These are phyloP conservation scores for Lichtheimia ramosa DNA, from an alignment of 371 early-diverging fungal species.

Conservation along the genomic window DNA sequence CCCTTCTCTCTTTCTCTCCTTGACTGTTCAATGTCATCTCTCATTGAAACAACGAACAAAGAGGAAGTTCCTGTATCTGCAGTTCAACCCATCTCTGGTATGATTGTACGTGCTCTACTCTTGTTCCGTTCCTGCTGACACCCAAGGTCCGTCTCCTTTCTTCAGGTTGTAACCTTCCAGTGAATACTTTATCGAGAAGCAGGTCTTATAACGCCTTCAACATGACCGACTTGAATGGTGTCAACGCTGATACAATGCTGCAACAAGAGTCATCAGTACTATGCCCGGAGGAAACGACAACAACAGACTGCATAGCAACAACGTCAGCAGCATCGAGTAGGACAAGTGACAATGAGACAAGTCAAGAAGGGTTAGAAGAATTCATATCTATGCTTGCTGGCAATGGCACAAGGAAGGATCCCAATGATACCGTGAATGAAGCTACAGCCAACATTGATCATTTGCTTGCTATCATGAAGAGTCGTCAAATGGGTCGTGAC, in stretches of 20 bases:
- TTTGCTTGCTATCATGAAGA: conserved; percentile 12
- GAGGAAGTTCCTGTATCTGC: conserved; percentile 16
- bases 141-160: background rate
- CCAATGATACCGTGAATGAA: background rate
- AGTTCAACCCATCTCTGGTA: conserved; percentile 22
- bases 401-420: conserved; percentile 1
- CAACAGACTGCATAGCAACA: background rate
- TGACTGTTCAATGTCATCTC: conserved; percentile 17
- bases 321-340: background rate
- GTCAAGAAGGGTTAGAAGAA: conserved; percentile 13
- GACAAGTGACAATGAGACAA: background rate
- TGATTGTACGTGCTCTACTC: conserved; percentile 1
- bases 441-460: conserved; percentile 8
- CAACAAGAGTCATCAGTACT: background rate
- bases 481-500: conserved; percentile 10
- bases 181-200: background rate
- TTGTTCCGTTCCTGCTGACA: conserved; percentile 6
- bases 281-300: background rate
- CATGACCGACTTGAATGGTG: background rate
- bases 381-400: conserved; percentile 4
- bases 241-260: background rate
- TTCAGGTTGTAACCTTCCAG: background rate
- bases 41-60: conserved; percentile 20
- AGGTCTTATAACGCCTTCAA: background rate
- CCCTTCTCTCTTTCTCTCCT: background rate